Percentiles rank a stretch among this genome's conserved stretches.
These are phyloP conservation scores for Gossypium trilobum DNA, from an alignment of 441 rosid species.

Conservation along the genomic window DNA sequence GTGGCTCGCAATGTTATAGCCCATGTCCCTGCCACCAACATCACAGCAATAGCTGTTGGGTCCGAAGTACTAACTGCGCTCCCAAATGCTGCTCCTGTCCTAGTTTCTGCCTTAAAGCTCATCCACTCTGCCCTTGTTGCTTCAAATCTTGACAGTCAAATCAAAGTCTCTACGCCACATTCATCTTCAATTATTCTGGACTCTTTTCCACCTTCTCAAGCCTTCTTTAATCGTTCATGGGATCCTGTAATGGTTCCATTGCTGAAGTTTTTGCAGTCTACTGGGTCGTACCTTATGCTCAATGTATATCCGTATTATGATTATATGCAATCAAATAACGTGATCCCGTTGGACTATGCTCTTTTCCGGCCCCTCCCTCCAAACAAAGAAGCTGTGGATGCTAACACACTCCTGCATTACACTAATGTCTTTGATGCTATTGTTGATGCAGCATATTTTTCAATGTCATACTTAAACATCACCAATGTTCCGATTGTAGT, in stretches of 20 bases:
- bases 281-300: slow-evolving; percentile 68
- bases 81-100: slow-evolving; percentile 65
- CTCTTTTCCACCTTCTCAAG: slow-evolving; percentile 95
- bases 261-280: slow-evolving; percentile 68
- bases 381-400: slow-evolving; percentile 82
- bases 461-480: slow-evolving; percentile 69
- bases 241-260: slow-evolving; percentile 78
- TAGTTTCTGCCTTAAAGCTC: slow-evolving; percentile 68
- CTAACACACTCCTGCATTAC: slow-evolving; percentile 88
- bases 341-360: slow-evolving; percentile 75
- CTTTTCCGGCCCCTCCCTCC: slow-evolving; percentile 83
- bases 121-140: slow-evolving; percentile 81
- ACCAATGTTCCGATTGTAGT: slow-evolving; percentile 70
- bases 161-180: slow-evolving; percentile 81
- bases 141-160: slow-evolving; percentile 66
- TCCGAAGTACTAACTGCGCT: slow-evolving; percentile 64
- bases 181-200: slow-evolving; percentile 79
- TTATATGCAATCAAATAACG: slow-evolving; percentile 58
- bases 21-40: slow-evolving; percentile 81
- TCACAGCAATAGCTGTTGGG: slow-evolving; percentile 73
- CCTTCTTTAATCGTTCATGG: slow-evolving; percentile 86
- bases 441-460: slow-evolving; percentile 78
- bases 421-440: slow-evolving; percentile 85
- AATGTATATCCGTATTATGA: slow-evolving; percentile 82
- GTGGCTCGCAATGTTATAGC: slow-evolving; percentile 71